phyloP scores from a whole-genome alignment of 225 moss, liverwort and hornwort species.

The Asterella californica region DNA sequence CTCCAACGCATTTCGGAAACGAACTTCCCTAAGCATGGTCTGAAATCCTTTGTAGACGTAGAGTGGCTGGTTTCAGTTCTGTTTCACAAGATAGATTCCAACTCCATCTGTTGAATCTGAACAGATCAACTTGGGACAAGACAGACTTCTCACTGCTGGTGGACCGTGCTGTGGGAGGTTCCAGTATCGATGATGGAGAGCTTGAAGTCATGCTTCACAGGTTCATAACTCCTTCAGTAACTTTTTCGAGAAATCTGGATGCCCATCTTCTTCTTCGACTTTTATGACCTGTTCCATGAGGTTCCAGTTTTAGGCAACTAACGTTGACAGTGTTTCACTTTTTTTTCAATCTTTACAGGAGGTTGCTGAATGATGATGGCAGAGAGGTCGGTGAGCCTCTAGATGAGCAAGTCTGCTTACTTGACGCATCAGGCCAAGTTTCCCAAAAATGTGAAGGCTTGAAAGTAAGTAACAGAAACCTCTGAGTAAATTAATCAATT shows the following conservation, averaged over 20 bases:
- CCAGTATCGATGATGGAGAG: constrained; percentile 39
- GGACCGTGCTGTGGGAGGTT: constrained; percentile 46
- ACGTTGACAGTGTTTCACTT: background rate
- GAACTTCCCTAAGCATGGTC: no score
- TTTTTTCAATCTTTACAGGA: background rate
- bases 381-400: constrained; percentile 35
- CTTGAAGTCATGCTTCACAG: constrained; percentile 52
- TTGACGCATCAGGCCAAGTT: background rate
- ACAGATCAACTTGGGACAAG: constrained; percentile 33
- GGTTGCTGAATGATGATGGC: constrained; percentile 32
- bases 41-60: background rate
- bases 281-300: background rate
- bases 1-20: no score
- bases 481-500: background rate
- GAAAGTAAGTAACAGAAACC: constrained; percentile 20
- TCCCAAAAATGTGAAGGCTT: constrained; percentile 24
- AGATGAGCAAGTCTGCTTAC: constrained; percentile 27
- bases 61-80: background rate
- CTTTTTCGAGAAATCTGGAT: background rate
- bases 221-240: background rate
- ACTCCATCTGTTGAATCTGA: background rate
- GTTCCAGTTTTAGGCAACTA: background rate
- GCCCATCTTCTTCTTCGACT: background rate
- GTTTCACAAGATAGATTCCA: background rate
- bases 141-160: constrained; percentile 42